These are phyloP conservation scores for Pleurotus salmoneostramineus DNA, from an alignment of 768 basidiomycete genomes.

Conservation along the genomic window DNA sequence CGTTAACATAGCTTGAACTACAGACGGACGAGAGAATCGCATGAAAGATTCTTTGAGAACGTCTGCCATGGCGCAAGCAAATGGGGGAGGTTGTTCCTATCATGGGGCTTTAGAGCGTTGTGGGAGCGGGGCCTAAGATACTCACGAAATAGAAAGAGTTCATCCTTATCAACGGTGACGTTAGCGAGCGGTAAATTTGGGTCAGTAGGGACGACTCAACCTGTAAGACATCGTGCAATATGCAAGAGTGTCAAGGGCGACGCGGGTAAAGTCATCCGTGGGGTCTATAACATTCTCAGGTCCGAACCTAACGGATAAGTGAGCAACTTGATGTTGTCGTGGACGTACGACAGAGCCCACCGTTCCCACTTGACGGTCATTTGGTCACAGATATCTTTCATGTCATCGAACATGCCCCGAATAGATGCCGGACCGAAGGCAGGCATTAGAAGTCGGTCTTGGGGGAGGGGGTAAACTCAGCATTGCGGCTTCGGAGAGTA, in stretches of 20 bases:
- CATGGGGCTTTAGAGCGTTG: no score
- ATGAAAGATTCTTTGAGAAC: slow-evolving; percentile 33
- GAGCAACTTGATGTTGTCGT: neutral
- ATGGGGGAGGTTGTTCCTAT: slow-evolving; percentile 31
- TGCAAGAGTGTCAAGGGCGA: slow-evolving; percentile 44
- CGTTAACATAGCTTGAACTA: slow-evolving; percentile 31
- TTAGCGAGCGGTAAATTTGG: neutral
- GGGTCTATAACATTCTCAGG: slow-evolving; percentile 35
- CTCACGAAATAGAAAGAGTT: slow-evolving; percentile 42
- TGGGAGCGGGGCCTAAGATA: neutral
- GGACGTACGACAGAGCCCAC: slow-evolving; percentile 13
- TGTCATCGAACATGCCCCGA: slow-evolving; percentile 42
- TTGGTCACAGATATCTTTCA: slow-evolving; percentile 41
- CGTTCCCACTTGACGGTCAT: slow-evolving; percentile 39
- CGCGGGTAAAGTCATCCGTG: slow-evolving; percentile 42
- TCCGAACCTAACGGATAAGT: slow-evolving; percentile 31
- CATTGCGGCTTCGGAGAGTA: neutral
- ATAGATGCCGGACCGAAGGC: slow-evolving; percentile 37
- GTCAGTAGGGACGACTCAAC: slow-evolving; percentile 11
- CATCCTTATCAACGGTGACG: slow-evolving; percentile 20
- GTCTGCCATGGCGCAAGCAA: slow-evolving; percentile 35
- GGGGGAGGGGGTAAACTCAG: neutral
- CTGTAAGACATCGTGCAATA: slow-evolving; percentile 39
- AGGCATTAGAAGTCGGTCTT: slow-evolving; percentile 28
- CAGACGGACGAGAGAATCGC: slow-evolving; percentile 28